Percentiles rank a stretch among this genome's conserved stretches.
These are phyloP conservation scores for Pisolithus sp. DNA, from an alignment of 768 basidiomycete species.

Conservation along the genomic window DNA sequence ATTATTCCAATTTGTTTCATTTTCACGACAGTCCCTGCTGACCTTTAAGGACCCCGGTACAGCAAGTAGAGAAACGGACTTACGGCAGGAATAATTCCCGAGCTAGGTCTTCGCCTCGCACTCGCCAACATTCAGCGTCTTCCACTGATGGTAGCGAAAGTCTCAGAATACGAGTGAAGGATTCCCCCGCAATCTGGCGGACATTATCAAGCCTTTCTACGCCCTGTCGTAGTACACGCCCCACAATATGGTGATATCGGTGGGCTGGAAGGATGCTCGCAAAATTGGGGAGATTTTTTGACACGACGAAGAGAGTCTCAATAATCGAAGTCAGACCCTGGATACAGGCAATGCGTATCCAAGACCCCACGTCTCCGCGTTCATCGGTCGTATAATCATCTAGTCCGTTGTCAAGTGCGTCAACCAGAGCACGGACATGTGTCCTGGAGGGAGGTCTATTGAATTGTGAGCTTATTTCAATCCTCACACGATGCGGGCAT, in stretches of 20 bases:
- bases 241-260: constrained; percentile 51
- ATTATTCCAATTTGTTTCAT: constrained; percentile 54
- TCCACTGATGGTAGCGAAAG: constrained; percentile 38
- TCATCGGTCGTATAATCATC: constrained; percentile 91
- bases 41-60: background rate
- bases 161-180: constrained; percentile 46
- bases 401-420: constrained; percentile 62
- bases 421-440: constrained; percentile 44
- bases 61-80: constrained; percentile 10
- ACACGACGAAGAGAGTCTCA: constrained; percentile 43
- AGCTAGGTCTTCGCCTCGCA: constrained; percentile 44
- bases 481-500: constrained; percentile 8
- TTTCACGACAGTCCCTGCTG: constrained; percentile 29
- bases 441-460: constrained; percentile 44
- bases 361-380: constrained; percentile 94
- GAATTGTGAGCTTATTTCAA: constrained; percentile 7
- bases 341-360: constrained; percentile 80
- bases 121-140: constrained; percentile 42
- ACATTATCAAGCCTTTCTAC: constrained; percentile 90
- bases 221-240: constrained; percentile 78
- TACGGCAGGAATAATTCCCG: constrained; percentile 50
- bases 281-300: constrained; percentile 38
- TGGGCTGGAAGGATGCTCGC: constrained; percentile 54
- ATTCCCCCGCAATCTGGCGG: constrained; percentile 68
- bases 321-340: constrained; percentile 53